Conservation (phyloP, 306 rosid genomes). For the Prunus kanzakura region DNA sequence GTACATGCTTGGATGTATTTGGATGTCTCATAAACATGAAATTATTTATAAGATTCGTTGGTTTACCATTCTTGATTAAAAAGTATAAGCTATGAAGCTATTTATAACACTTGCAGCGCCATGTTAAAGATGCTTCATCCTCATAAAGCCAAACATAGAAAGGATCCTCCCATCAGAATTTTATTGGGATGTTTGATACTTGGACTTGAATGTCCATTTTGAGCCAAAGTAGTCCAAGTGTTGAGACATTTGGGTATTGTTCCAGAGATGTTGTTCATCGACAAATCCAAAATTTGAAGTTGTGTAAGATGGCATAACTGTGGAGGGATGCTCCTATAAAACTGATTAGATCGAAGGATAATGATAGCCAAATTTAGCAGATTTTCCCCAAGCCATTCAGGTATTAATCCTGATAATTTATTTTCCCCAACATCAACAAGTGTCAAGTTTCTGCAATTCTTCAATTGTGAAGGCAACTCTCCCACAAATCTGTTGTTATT, state of each 20-base stretch:
- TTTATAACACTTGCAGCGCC: no score
- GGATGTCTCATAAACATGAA: no score
- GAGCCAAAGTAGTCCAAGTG: background rate
- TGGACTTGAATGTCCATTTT: background rate
- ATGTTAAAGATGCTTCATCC: no score
- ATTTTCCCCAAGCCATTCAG: constrained; percentile 8
- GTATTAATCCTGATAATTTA: background rate
- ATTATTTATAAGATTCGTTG: no score
- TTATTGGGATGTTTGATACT: background rate
- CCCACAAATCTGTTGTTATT: no score
- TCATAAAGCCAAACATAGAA: no score
- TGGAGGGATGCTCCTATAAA: background rate
- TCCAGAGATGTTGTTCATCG: constrained; percentile 4
- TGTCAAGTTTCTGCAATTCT: no score
- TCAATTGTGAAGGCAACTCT: no score
- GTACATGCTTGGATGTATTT: no score
- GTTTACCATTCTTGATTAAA: no score
- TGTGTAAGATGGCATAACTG: background rate
- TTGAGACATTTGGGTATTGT: constrained; percentile 17
- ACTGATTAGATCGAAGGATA: background rate
- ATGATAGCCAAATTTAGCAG: background rate
- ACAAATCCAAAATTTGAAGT: background rate
- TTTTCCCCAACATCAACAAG: constrained; percentile 6
- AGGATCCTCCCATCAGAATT: no score
- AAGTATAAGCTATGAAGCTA: no score